Conservation (phyloP, 1,284 basidiomycete species). For the Cystobasidium pallidum region DNA sequence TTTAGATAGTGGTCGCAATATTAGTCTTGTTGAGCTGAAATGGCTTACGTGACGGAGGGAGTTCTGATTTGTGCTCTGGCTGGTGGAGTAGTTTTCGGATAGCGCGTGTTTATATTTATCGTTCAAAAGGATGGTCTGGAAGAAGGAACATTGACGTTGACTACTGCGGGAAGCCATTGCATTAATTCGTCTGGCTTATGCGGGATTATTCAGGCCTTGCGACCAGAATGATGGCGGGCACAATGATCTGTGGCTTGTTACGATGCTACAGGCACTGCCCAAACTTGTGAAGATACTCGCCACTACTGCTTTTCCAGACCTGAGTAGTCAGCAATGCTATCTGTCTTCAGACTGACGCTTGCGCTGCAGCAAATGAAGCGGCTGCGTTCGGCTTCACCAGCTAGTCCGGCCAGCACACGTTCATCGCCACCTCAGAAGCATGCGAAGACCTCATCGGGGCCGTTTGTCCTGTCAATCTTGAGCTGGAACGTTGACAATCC, state of each 20-base stretch:
- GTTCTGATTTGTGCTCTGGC: too few species aligned
- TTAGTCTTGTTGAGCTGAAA: background rate
- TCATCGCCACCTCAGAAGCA: constrained; percentile 8
- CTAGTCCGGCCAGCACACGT: background rate
- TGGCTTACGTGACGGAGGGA: background rate
- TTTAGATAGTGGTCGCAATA: constrained; percentile 1
- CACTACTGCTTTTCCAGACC: background rate
- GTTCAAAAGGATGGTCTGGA: too few species aligned
- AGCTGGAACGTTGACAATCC: constrained; percentile 47
- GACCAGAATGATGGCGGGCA: too few species aligned
- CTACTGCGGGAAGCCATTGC: too few species aligned
- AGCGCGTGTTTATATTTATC: too few species aligned
- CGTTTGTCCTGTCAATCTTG: constrained; percentile 28
- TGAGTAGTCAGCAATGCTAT: too few species aligned
- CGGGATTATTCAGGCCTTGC: too few species aligned
- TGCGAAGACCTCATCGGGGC: background rate
- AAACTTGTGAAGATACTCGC: background rate
- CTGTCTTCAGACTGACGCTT: background rate
- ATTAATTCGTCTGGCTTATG: too few species aligned
- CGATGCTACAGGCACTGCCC: too few species aligned
- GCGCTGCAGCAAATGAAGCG: background rate
- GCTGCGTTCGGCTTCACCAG: constrained; percentile 9
- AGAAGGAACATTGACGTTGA: too few species aligned
- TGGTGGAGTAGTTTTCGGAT: too few species aligned
- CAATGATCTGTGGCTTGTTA: too few species aligned